Evolutionary conservation across 2,329 filamentous ascomycete species (phyloP).

Genomic region (Aspergillus sp.): DNA sequence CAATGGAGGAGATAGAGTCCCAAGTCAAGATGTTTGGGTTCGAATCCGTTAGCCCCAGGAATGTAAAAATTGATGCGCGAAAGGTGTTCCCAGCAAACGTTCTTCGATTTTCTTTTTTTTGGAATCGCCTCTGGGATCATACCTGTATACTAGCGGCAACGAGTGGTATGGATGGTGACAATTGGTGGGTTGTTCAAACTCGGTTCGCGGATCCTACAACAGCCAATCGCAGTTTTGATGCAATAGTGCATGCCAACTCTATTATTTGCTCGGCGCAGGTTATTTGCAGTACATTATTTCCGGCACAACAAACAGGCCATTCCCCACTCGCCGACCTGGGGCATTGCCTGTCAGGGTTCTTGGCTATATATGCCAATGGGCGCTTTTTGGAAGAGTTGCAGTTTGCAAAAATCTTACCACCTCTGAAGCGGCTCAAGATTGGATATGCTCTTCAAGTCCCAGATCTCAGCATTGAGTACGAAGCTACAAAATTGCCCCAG

Average conservation of each 20-base stretch:
- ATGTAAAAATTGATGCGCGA: constrained; percentile 48
- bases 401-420: constrained; percentile 27
- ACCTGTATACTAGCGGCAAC: constrained; percentile 72
- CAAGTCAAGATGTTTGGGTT: constrained; percentile 38
- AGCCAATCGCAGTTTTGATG: constrained; percentile 9
- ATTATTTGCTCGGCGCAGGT: constrained; percentile 27
- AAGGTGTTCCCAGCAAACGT: constrained; percentile 64
- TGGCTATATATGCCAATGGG: constrained; percentile 40
- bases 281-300: constrained; percentile 29
- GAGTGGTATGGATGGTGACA: constrained; percentile 70
- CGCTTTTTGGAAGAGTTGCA: constrained; percentile 32
- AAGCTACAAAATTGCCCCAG: constrained; percentile 29
- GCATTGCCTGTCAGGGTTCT: constrained; percentile 36
- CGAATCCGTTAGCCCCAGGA: constrained; percentile 36
- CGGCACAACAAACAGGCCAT: constrained; percentile 22
- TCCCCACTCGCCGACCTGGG: constrained; percentile 34
- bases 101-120: constrained; percentile 67
- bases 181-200: constrained; percentile 69
- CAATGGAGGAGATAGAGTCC: constrained; percentile 41
- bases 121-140: constrained; percentile 67
- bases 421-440: constrained; percentile 30
- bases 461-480: constrained; percentile 36
- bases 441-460: constrained; percentile 33
- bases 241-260: constrained; percentile 12
- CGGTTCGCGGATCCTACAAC: constrained; percentile 19